These are phyloP conservation scores for Colletotrichum spinosum DNA, from an alignment of 2,329 filamentous ascomycete species.

Conservation along the genomic window DNA sequence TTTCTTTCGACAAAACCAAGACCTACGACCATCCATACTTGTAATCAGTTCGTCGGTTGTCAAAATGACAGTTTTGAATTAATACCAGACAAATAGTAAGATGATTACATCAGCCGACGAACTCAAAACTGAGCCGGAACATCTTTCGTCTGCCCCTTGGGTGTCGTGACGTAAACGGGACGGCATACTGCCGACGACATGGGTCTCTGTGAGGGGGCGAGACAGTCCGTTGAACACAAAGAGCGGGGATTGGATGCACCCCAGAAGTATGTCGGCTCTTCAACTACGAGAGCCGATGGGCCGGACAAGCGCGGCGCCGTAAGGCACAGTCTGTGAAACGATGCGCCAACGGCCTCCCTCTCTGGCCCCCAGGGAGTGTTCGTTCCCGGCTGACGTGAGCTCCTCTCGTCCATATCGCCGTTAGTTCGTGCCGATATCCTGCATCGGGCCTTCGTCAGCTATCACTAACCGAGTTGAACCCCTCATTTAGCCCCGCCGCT, in stretches of 20 bases:
- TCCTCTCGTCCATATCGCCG: not conserved
- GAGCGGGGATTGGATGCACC: conserved; percentile 24
- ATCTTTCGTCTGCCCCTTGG: no score
- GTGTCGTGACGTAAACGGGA: conserved; percentile 8
- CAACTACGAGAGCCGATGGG: not conserved
- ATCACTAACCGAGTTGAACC: conserved; percentile 23
- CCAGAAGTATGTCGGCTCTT: conserved; percentile 18
- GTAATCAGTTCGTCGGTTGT: no score
- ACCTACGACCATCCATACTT: no score
- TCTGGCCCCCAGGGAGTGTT: conserved; percentile 1
- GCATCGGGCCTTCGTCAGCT: conserved; percentile 21
- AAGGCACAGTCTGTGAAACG: not conserved
- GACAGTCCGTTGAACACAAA: not conserved
- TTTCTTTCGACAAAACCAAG: no score
- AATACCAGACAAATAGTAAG: no score
- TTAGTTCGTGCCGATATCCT: not conserved
- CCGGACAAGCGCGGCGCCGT: conserved; percentile 1
- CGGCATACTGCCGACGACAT: not conserved
- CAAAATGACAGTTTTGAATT: no score
- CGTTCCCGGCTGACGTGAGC: conserved; percentile 23
- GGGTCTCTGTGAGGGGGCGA: conserved; percentile 15
- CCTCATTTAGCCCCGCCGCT: conserved; percentile 32
- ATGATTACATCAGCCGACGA: no score
- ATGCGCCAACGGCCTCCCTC: not conserved
- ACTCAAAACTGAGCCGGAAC: no score